Evolutionary conservation across 768 basidiomycete species (phyloP), one percentile per base, ranked within the genome.

Genomic region (Tulasnella sp.): DNA sequence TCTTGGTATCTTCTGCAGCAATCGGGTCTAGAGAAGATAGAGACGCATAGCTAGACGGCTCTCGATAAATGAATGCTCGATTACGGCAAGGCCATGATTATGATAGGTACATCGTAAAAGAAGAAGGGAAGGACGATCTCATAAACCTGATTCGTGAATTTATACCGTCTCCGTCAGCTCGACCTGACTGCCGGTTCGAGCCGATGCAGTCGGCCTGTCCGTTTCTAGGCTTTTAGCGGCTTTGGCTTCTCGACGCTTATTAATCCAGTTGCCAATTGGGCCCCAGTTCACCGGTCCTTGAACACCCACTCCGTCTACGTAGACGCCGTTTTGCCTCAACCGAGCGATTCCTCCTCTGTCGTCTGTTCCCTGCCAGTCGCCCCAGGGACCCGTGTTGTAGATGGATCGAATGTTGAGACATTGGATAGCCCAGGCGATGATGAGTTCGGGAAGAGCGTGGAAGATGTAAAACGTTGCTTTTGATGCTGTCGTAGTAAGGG

Each of bases 401-500:
- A 77, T 20, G 5, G 22, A 12, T 22, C 76, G 76, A 24, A 77
- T 42, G 16, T 77, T 77, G 44, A 77, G n/a, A 24, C 46, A 31
- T 48, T 48, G 44, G 24, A 77, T 48, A 22, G 24, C 9, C 34
- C 34, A 37, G 16, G 28, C 54, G 76, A 60, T 40, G 44, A 48
- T 77, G 46, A 48, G 54, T n/a, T 77, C 76, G 22, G 76, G 76
- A 31, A 77, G 54, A 54, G 24, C 22, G 76, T 77, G 76, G 76
- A 77, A 77, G 76, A 77, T 44, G 76, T 77, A 77, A 41, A 77
- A 77, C 8, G 54, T 48, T 2, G 50, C 76, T 77, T 77, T 77
- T 20, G 44, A 48, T 44, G 44, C 37, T 8, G 76, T 50, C 16
- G 76, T 50, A n/a, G 76, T 77, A 2, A 77, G 76, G 37, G 44